phyloP scores from a whole-genome alignment of 805 yeast species.

The Candida takata region DNA sequence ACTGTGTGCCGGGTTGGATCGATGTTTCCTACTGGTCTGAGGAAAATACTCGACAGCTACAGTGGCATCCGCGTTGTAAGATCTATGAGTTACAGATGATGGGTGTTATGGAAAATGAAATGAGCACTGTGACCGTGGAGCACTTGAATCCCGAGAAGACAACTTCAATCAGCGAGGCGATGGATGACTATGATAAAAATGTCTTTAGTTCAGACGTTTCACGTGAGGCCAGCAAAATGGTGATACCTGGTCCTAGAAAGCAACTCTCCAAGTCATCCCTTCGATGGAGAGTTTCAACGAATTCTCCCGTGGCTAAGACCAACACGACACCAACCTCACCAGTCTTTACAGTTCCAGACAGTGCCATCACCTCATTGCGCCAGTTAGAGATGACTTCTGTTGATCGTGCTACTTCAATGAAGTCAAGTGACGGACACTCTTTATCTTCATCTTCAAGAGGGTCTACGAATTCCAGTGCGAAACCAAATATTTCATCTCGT shows the following conservation, averaged over 20 bases:
- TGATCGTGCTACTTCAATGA: neutral
- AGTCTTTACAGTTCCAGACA: conserved; percentile 9
- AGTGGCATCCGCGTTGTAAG: conserved; percentile 92
- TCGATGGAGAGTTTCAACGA: conserved; percentile 20
- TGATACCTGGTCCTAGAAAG: conserved; percentile 4
- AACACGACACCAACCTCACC: conserved; percentile 16
- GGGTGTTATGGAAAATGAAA: conserved; percentile 93
- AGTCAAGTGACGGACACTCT: neutral
- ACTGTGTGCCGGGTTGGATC: conserved; percentile 92
- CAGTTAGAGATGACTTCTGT: neutral
- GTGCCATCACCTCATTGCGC: conserved; percentile 6
- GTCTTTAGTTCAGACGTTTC: conserved; percentile 33
- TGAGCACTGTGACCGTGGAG: conserved; percentile 59
- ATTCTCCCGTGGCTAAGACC: conserved; percentile 18
- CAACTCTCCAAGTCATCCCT: conserved; percentile 9
- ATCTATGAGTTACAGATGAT: conserved; percentile 96
- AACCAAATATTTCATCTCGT: conserved; percentile 1
- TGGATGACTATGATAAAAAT: conserved; percentile 60
- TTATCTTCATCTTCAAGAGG: neutral
- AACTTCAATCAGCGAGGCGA: conserved; percentile 46
- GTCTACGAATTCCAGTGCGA: neutral
- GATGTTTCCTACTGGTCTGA: conserved; percentile 89
- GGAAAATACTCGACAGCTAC: conserved; percentile 32
- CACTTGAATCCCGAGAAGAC: conserved; percentile 35
- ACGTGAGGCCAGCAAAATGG: conserved; percentile 3